These are phyloP conservation scores for Sicyos baderoa DNA, from an alignment of 306 rosid genomes.

Conservation along the genomic window DNA sequence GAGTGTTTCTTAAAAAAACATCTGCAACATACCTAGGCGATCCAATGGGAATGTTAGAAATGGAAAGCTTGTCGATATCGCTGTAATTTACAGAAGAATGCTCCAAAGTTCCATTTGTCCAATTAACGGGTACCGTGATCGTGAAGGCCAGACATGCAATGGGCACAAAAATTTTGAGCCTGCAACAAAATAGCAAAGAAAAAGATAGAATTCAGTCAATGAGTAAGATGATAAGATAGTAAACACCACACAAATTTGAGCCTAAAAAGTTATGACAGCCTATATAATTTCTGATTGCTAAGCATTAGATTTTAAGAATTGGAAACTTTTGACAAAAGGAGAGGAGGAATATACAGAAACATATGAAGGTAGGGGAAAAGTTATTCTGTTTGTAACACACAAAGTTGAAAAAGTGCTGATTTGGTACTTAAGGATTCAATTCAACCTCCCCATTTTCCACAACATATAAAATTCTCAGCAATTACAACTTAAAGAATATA, in stretches of 20 bases:
- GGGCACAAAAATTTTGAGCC: slow-evolving; percentile 86
- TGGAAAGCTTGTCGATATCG: slow-evolving; percentile 78
- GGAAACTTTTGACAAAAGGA: too few species aligned
- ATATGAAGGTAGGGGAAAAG: neutral
- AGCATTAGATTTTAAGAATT: too few species aligned
- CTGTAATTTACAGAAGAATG: slow-evolving; percentile 52
- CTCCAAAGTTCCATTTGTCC: slow-evolving; percentile 76
- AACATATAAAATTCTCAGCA: neutral
- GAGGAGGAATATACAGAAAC: too few species aligned
- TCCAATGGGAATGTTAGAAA: slow-evolving; percentile 74
- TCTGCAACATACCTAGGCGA: slow-evolving; percentile 54
- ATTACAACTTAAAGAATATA: neutral
- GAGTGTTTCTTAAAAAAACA: neutral
- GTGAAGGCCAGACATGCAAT: slow-evolving; percentile 66
- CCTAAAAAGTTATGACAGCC: neutral
- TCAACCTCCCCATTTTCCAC: slow-evolving; percentile 6
- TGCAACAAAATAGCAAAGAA: slow-evolving; percentile 30
- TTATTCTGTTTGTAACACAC: neutral
- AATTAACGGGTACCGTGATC: slow-evolving; percentile 84
- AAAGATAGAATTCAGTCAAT: neutral
- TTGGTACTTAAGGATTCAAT: neutral
- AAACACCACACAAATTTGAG: neutral
- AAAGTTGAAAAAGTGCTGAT: neutral
- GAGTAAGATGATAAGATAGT: neutral
- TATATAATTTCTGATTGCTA: neutral